Percentiles rank a stretch among this genome's conserved stretches.
phyloP scores from a whole-genome alignment of 495 filamentous ascomycete genomes.

The Podospora pseudopauciseta region DNA sequence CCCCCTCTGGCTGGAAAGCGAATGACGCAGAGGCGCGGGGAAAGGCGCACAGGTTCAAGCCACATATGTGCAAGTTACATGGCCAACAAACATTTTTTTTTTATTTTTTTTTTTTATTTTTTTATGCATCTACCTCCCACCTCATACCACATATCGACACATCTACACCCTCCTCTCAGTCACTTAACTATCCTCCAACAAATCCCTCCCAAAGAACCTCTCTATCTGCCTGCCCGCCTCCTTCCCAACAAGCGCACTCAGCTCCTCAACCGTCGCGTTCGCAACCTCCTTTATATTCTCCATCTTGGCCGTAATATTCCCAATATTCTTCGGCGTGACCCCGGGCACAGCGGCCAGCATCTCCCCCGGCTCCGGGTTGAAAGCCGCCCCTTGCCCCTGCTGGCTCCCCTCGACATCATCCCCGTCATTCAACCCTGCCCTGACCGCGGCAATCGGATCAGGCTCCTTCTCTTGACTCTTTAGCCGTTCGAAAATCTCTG shows the following conservation, averaged over 20 bases:
- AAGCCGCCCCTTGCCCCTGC: constrained; percentile 53
- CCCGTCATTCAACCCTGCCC: constrained; percentile 70
- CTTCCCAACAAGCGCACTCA: constrained; percentile 69
- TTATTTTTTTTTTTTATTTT: constrained; percentile 6
- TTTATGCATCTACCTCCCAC: neutral
- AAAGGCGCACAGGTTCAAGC: neutral
- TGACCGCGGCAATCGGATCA: constrained; percentile 81
- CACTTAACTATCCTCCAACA: constrained; percentile 44
- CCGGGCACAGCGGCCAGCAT: constrained; percentile 86
- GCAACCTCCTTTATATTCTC: constrained; percentile 78
- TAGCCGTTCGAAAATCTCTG: constrained; percentile 90
- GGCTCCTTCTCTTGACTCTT: constrained; percentile 88
- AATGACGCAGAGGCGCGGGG: neutral
- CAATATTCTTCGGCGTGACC: constrained; percentile 72
- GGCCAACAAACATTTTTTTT: constrained; percentile 6
- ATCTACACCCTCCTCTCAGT: neutral
- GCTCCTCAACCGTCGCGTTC: constrained; percentile 74
- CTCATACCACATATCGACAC: neutral
- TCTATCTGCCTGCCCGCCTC: constrained; percentile 76
- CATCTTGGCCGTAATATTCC: constrained; percentile 64
- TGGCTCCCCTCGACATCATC: constrained; percentile 45
- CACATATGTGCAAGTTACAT: neutral
- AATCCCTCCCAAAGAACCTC: constrained; percentile 80
- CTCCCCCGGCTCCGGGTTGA: constrained; percentile 67
- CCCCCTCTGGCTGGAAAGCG: neutral